phyloP scores from a whole-genome alignment of 352 stramenopile species.

The Globisporangium okanoganense region DNA sequence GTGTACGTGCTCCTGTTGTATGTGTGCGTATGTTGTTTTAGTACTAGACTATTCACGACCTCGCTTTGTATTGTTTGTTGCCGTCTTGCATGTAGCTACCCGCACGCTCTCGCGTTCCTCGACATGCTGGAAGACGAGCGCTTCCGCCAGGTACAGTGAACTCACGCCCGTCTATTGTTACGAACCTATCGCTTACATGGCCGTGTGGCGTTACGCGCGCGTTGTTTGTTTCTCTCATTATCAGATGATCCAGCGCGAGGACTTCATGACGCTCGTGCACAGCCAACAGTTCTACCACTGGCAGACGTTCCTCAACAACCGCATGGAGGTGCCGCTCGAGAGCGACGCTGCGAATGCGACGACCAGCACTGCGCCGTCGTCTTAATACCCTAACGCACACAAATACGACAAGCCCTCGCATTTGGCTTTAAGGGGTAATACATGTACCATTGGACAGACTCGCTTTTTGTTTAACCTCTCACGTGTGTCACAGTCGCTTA shows the following conservation, averaged over 20 bases:
- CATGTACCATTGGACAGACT: conserved; percentile 4
- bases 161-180: background rate
- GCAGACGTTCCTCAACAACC: conserved; percentile 86
- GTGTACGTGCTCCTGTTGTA: conserved; percentile 37
- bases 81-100: conserved; percentile 39
- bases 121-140: conserved; percentile 86
- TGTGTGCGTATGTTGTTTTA: background rate
- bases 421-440: background rate
- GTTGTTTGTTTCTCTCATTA: background rate
- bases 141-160: conserved; percentile 58
- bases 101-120: conserved; percentile 84
- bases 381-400: background rate
- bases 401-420: background rate
- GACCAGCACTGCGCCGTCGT: background rate
- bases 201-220: background rate
- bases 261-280: conserved; percentile 87
- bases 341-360: conserved; percentile 16
- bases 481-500: background rate
- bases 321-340: conserved; percentile 35
- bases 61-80: background rate
- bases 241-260: conserved; percentile 81
- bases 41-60: background rate
- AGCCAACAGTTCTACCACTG: conserved; percentile 89
- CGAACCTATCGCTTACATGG: background rate
- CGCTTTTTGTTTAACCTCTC: background rate